Percentiles rank a stretch among this genome's conserved stretches.
These are phyloP conservation scores for Oryza officinalis DNA, from an alignment of 176 grass and related monocot genomes.

Conservation along the genomic window DNA sequence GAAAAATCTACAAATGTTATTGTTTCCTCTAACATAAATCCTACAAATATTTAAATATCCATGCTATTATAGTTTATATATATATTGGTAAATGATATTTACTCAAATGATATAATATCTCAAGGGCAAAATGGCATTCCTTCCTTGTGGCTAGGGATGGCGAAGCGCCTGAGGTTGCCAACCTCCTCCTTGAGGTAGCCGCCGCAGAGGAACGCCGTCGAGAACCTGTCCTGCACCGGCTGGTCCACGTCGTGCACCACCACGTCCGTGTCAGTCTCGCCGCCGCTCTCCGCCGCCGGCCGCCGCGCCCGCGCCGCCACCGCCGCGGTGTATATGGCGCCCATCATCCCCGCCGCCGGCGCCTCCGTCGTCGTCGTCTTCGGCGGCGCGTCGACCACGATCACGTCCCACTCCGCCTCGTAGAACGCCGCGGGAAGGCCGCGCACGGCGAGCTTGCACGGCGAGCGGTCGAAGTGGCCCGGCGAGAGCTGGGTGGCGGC, in stretches of 20 bases:
- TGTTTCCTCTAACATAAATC: slow-evolving; percentile 15
- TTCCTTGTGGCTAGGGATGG: slow-evolving; percentile 58
- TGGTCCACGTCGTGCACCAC: slow-evolving; percentile 59
- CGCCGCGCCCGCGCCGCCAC: slow-evolving; percentile 50
- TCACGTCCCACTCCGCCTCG: slow-evolving; percentile 76
- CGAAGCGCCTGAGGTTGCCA: slow-evolving; percentile 58
- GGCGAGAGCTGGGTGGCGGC: slow-evolving; percentile 1
- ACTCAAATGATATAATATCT: background rate
- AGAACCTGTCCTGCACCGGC: slow-evolving; percentile 47
- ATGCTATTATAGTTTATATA: background rate
- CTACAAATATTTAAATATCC: background rate
- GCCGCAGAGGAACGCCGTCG: slow-evolving; percentile 56
- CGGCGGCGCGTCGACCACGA: slow-evolving; percentile 57
- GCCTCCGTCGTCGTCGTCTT: slow-evolving; percentile 37
- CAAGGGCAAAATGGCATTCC: slow-evolving; percentile 61
- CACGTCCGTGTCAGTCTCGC: slow-evolving; percentile 56
- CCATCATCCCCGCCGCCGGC: slow-evolving; percentile 42
- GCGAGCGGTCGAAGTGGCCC: slow-evolving; percentile 32
- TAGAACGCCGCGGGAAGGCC: slow-evolving; percentile 57
- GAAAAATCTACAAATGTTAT: background rate
- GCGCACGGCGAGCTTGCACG: slow-evolving; percentile 57
- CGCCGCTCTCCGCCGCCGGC: slow-evolving; percentile 30
- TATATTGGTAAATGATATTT: background rate
- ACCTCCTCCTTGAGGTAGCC: slow-evolving; percentile 64
- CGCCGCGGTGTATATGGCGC: slow-evolving; percentile 58